Evolutionary conservation across 1,139 yeast species (phyloP).

Genomic region (Yamadazyma jaroonii): DNA sequence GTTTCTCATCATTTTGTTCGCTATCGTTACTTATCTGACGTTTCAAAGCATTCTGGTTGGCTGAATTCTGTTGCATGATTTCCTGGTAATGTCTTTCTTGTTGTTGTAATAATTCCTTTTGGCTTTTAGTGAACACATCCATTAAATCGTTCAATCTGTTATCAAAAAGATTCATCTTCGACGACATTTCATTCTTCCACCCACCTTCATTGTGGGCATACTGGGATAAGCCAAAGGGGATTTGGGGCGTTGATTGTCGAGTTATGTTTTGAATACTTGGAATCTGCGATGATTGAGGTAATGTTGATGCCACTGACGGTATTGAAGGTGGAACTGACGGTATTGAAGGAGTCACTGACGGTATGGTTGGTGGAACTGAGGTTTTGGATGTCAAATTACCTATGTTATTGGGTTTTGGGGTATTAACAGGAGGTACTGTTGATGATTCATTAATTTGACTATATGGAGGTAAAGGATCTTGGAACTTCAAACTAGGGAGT

Average conservation of each 20-base stretch:
- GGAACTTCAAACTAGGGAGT: constrained; percentile 42
- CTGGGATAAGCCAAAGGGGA: background rate
- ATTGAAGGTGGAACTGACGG: no score
- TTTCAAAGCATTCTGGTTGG: constrained; percentile 2
- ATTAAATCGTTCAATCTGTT: constrained; percentile 44
- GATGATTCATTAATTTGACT: no score
- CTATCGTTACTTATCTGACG: constrained; percentile 7
- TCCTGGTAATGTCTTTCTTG: constrained; percentile 11
- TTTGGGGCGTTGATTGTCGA: no score
- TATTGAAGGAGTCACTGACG: no score
- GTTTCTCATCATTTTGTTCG: constrained; percentile 17
- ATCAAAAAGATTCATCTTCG: constrained; percentile 44
- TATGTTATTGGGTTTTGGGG: no score
- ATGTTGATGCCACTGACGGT: no score
- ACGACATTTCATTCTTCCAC: constrained; percentile 48
- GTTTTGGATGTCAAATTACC: no score
- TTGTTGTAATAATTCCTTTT: constrained; percentile 23
- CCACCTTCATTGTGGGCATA: constrained; percentile 2
- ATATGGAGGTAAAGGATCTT: no score
- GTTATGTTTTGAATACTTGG: background rate
- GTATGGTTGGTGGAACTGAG: no score
- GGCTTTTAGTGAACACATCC: constrained; percentile 34
- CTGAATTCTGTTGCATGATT: background rate
- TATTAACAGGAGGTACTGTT: no score
- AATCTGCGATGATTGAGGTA: background rate